Base-by-base conservation (phyloP, 2,329 filamentous ascomycete genomes). In the Onygenales sp. region DNA sequence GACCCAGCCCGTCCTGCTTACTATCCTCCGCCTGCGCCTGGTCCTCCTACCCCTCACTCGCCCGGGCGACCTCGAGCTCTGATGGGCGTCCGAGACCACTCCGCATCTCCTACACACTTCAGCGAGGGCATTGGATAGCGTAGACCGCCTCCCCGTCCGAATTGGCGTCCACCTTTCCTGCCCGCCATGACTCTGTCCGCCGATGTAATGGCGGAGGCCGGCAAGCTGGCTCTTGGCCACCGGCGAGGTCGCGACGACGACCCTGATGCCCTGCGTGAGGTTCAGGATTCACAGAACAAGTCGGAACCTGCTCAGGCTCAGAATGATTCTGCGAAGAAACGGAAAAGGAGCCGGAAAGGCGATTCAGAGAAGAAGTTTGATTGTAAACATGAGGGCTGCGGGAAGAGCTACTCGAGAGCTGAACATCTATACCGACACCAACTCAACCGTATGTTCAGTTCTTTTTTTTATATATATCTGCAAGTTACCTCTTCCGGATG, bases 381-480 rank as follows among this genome's bases (percentile, higher is more conserved):
- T 64, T 98, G 93, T 66, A 85, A 86, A 5, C 83, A 89, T 55
- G 84, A 88, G 59, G 89, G 86, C 41, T 98, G 93, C 64, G 91
- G 89, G 42, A 98, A 96, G 77, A 94, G 86, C 67, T 98, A 98
- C 69, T 96, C 92, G 31, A 82, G 93, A 66, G 92, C 93, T 7
- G 93, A 97, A 72, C 93, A 98, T 75, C 76, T 98, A 75, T 96
- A 96, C 73, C 84, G 93, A 45, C 92, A 97, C 72, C 91, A 97
- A 72, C 74, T 97, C 61, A 98, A 98, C 68, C 93, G 87, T 90
- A 77, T 69, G 83, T 75, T 35, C 21, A 58, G 54, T 55, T 46
- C 39, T 53, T 43, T 53, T 42, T 5, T 8, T 11, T 11, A 31
- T 52, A 39, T 42, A 41, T 50, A 31, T 14, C 39, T 27, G 7